Conservation (phyloP, 352 stramenopile genomes). For the Pythium sukuiense region DNA sequence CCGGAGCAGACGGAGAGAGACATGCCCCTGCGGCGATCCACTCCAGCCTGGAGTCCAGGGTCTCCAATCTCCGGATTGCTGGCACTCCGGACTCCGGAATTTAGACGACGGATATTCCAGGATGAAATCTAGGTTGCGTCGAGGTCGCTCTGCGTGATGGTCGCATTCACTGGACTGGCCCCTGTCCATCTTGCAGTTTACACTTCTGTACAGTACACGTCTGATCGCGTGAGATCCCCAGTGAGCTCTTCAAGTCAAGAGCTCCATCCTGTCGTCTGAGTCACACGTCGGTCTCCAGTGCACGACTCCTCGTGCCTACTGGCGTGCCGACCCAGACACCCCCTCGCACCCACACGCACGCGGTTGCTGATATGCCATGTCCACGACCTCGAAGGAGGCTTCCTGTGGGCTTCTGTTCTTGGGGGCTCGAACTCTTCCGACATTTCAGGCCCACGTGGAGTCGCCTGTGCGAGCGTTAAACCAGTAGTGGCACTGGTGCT, state of each 20-base stretch:
- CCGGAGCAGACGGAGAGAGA: background rate
- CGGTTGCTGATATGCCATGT: background rate
- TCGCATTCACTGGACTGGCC: slow-evolving; percentile 1
- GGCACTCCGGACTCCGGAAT: background rate
- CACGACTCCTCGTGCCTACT: background rate
- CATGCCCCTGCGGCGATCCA: background rate
- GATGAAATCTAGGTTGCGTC: background rate
- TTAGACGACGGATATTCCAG: background rate
- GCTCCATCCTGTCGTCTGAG: background rate
- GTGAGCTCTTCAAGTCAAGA: background rate
- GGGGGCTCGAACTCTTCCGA: background rate
- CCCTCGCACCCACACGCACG: background rate
- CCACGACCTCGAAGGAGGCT: background rate
- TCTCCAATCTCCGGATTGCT: background rate
- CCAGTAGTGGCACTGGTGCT: slow-evolving; percentile 50
- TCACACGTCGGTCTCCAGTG: background rate
- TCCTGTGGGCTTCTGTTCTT: background rate
- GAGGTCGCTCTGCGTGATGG: background rate
- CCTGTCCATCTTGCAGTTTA: background rate
- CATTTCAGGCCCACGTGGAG: slow-evolving; percentile 42
- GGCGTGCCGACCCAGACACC: background rate
- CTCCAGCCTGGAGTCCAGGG: background rate
- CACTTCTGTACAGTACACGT: background rate
- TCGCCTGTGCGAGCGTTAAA: slow-evolving; percentile 47
- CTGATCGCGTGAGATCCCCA: background rate